These are phyloP conservation scores for Nemania sp. DNA, from an alignment of 2,329 filamentous ascomycete genomes.

Conservation along the genomic window DNA sequence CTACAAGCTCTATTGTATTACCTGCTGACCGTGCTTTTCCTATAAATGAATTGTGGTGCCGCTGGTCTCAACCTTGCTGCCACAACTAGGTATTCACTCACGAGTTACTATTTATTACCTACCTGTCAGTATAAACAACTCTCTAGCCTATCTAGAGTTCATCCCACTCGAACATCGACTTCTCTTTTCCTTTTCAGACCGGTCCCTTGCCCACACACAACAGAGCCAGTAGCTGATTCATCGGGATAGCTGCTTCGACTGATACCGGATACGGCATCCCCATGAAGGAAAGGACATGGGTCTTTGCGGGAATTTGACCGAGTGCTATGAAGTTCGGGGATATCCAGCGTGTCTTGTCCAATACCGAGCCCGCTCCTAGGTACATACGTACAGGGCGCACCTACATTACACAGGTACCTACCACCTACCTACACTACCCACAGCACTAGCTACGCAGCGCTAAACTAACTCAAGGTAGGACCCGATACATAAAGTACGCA, in stretches of 20 bases:
- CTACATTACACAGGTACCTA: conserved; percentile 3
- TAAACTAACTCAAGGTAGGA: conserved; percentile 19
- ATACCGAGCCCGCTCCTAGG: conserved; percentile 9
- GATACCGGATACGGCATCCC: conserved; percentile 19
- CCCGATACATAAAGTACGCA: conserved; percentile 9
- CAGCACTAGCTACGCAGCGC: conserved; percentile 18
- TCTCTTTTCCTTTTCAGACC: conserved; percentile 2
- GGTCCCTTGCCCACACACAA: conserved; percentile 7
- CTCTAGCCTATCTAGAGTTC: background rate
- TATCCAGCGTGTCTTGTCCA: conserved; percentile 19
- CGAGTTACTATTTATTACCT: background rate
- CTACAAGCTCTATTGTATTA: background rate
- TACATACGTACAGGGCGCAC: background rate
- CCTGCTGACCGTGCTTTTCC: background rate
- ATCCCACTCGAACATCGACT: background rate
- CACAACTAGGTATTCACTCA: no score
- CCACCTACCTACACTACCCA: background rate
- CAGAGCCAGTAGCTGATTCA: conserved; percentile 8
- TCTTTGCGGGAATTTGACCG: conserved; percentile 37
- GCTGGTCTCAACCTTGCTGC: background rate
- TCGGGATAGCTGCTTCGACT: background rate
- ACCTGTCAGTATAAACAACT: background rate
- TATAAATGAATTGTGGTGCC: background rate
- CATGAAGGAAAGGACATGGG: conserved; percentile 31
- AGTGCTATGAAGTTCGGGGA: conserved; percentile 30